These are phyloP conservation scores for Cryphonectria naterciae DNA, from an alignment of 2,329 filamentous ascomycete genomes.

Conservation along the genomic window DNA sequence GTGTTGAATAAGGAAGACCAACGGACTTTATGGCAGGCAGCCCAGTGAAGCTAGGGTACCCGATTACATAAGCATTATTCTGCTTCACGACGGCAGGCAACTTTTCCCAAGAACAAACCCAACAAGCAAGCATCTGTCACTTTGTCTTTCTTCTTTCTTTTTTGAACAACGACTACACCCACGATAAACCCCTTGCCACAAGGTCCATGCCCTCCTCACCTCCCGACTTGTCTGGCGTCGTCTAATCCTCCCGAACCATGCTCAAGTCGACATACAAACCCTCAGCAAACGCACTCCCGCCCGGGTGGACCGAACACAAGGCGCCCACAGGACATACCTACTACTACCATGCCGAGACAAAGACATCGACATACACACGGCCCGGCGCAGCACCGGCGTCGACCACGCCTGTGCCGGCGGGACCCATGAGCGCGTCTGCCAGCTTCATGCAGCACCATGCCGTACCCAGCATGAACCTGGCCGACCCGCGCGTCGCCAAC, in stretches of 20 bases:
- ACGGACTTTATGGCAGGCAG: neutral
- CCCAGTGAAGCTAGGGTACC: neutral
- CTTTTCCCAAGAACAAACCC: neutral
- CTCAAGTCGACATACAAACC: conserved; percentile 78
- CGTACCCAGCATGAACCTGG: conserved; percentile 45
- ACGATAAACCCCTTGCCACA: neutral
- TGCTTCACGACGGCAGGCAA: neutral
- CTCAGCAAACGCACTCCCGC: conserved; percentile 59
- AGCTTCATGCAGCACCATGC: conserved; percentile 49
- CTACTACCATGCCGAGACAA: conserved; percentile 82
- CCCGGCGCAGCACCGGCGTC: conserved; percentile 52
- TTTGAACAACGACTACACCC: neutral
- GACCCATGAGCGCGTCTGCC: conserved; percentile 37
- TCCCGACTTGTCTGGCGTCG: neutral
- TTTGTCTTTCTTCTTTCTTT: neutral
- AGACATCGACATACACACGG: conserved; percentile 84
- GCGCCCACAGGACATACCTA: conserved; percentile 86
- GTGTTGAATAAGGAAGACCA: neutral
- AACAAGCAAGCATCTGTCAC: neutral
- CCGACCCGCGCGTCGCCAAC: conserved; percentile 62
- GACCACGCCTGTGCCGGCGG: conserved; percentile 28
- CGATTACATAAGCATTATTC: conserved; percentile 3
- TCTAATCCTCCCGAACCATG: conserved; percentile 49
- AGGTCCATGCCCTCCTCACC: neutral
- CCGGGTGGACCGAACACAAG: conserved; percentile 92